Evolutionary conservation across 139 green algal species (phyloP).

Genomic region (Asterochloris sp.): DNA sequence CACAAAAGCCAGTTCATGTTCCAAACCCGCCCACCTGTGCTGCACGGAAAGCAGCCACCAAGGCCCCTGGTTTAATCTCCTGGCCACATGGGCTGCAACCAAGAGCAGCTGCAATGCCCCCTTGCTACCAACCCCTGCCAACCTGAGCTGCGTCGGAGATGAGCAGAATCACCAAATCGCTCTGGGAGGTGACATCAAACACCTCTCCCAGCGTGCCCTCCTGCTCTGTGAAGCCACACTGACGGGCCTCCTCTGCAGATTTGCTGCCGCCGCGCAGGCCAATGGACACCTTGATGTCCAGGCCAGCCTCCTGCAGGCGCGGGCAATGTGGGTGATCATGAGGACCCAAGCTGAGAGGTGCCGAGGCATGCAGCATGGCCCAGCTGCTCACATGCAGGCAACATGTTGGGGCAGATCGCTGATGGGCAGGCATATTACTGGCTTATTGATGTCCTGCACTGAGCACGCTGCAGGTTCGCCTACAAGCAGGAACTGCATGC

Average conservation of each 20-base stretch:
- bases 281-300: slow-evolving; percentile 86
- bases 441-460: too few relatives aligned
- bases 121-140: not conserved
- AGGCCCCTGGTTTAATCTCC: not conserved
- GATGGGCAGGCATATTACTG: too few relatives aligned
- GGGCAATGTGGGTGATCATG: too few relatives aligned
- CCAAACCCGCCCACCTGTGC: not conserved
- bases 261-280: slow-evolving; percentile 82
- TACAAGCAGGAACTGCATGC: too few relatives aligned
- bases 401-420: too few relatives aligned
- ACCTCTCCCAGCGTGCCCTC: slow-evolving; percentile 95
- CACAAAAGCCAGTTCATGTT: not conserved
- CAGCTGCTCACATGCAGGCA: too few relatives aligned
- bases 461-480: too few relatives aligned
- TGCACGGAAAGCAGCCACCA: not conserved
- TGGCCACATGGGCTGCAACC: too few relatives aligned
- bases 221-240: slow-evolving; percentile 84
- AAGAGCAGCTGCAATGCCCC: too few relatives aligned
- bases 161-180: slow-evolving; percentile 94
- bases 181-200: slow-evolving; percentile 84
- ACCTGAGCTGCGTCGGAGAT: slow-evolving; percentile 97
- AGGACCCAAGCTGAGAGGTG: too few relatives aligned
- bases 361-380: too few relatives aligned
- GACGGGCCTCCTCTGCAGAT: slow-evolving; percentile 81
- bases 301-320: slow-evolving; percentile 59